Evolutionary conservation across 2,329 filamentous ascomycete genomes (phyloP), one percentile per base, ranked within the genome.

Genomic region (Periconia sp.): DNA sequence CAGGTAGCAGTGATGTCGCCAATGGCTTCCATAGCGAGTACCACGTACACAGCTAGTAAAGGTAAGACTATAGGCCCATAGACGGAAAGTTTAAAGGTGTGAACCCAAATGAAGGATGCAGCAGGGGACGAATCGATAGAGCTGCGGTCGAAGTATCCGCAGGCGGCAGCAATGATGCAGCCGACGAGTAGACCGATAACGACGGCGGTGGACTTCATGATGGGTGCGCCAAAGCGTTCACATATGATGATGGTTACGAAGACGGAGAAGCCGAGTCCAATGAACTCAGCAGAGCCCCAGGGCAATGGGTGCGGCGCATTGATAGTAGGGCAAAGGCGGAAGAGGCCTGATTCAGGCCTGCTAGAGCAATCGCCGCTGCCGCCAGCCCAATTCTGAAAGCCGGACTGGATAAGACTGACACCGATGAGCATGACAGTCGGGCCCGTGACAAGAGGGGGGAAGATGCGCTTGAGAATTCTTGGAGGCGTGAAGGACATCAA

Each of bases 121-220:
- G 79, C 84, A 0, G 88, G 88, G 0, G 88, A 87, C 9, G 78
- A 72, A 54, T 87, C 81, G 62, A 95, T 91, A 19, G 82, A 78
- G n/a, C 76, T 77, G n/a, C 76, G 74, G 61, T 88, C 86, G 61
- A 92, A 92, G 70, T 92, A 94, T 21, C 88, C 88, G 37, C 80
- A 85, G 1, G 88, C 88, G 0, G 79, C 88, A 9, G 87, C 88
- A 48, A 94, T 87, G 58, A 91, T 86, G 69, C 88, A 92, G 32
- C 89, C 89, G 1, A 86, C 77, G 0, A 90, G 78, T 4, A 92
- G 77, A 11, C 89, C 88, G 42, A 90, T 77, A 29, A 92, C 82
- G 22, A 92, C 88, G 11, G 85, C 84, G 6, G 83, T 87, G 2
- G 84, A 88, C 65, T 92, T 92, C 87, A 94, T 92, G 53, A 94